phyloP scores from a whole-genome alignment of 345 rosid genomes.

The Citropsis articulata region DNA sequence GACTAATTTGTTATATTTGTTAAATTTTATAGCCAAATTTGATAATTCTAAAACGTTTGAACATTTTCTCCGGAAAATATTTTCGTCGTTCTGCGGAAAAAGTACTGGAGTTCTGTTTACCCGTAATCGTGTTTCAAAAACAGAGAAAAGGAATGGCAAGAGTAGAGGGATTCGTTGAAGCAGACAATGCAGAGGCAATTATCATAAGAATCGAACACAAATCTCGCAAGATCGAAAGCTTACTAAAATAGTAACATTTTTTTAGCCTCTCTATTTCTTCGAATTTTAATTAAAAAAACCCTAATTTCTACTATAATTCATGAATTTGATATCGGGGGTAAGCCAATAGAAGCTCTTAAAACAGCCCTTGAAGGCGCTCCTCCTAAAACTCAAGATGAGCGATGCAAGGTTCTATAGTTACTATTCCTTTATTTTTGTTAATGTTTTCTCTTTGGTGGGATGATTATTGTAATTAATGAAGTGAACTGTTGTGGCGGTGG shows the following conservation, averaged over 20 bases:
- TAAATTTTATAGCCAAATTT: too few species aligned
- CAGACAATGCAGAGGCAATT: slow-evolving; percentile 92
- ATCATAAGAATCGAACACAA: slow-evolving; percentile 87
- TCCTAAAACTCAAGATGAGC: slow-evolving; percentile 77
- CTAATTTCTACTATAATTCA: neutral
- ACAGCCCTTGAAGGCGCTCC: slow-evolving; percentile 92
- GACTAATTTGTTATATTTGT: neutral
- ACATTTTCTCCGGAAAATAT: neutral
- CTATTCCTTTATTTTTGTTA: neutral
- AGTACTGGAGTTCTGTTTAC: neutral
- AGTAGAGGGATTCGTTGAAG: slow-evolving; percentile 51
- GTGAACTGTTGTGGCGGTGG: neutral
- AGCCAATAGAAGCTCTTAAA: slow-evolving; percentile 79
- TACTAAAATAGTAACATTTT: slow-evolving; percentile 60
- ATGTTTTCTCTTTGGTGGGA: neutral
- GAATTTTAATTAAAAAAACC: neutral
- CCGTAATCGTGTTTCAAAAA: neutral
- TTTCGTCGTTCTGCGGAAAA: neutral
- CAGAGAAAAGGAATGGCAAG: slow-evolving; percentile 38
- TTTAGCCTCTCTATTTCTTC: neutral
- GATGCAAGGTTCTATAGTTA: slow-evolving; percentile 68
- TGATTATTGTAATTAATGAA: neutral
- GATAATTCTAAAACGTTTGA: too few species aligned
- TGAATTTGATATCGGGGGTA: slow-evolving; percentile 29
- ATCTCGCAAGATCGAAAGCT: slow-evolving; percentile 84